Conservation (phyloP, 768 basidiomycete genomes). For the Auricularia auricula-judae region DNA sequence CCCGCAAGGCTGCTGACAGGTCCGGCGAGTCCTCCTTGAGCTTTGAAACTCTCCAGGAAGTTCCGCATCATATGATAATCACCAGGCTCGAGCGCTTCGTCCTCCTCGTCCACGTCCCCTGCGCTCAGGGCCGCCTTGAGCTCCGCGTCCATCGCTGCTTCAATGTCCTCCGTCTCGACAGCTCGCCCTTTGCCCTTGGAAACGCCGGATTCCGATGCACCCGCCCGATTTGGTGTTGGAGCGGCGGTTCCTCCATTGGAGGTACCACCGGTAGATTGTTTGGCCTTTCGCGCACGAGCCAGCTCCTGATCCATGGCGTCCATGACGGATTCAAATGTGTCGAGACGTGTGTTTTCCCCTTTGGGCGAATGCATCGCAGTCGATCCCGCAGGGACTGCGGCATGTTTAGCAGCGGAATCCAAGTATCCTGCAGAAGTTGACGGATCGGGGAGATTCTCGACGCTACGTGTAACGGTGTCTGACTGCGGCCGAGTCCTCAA, state of each 20-base stretch:
- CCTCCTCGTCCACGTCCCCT: slow-evolving; percentile 46
- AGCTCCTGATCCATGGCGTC: slow-evolving; percentile 87
- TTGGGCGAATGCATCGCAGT: neutral
- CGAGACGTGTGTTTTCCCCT: slow-evolving; percentile 24
- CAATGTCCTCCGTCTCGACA: slow-evolving; percentile 43
- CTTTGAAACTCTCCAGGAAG: slow-evolving; percentile 92
- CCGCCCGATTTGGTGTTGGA: slow-evolving; percentile 12
- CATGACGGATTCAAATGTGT: slow-evolving; percentile 96
- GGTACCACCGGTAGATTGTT: slow-evolving; percentile 1
- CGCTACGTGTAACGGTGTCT: neutral
- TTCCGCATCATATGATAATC: slow-evolving; percentile 95
- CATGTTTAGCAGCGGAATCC: neutral
- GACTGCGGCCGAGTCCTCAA: neutral
- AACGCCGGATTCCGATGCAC: slow-evolving; percentile 12
- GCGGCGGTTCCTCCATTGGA: neutral
- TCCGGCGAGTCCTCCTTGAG: slow-evolving; percentile 79
- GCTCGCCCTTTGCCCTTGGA: slow-evolving; percentile 35
- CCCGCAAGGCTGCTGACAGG: slow-evolving; percentile 88
- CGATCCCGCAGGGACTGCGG: neutral
- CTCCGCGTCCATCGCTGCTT: slow-evolving; percentile 85
- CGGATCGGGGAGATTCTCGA: neutral
- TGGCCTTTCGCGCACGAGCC: slow-evolving; percentile 28
- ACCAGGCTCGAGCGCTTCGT: slow-evolving; percentile 33
- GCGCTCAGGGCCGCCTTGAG: slow-evolving; percentile 42
- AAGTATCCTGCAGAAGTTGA: neutral